phyloP scores from a whole-genome alignment of 2,329 filamentous ascomycete species.

The Tothia fuscella region DNA sequence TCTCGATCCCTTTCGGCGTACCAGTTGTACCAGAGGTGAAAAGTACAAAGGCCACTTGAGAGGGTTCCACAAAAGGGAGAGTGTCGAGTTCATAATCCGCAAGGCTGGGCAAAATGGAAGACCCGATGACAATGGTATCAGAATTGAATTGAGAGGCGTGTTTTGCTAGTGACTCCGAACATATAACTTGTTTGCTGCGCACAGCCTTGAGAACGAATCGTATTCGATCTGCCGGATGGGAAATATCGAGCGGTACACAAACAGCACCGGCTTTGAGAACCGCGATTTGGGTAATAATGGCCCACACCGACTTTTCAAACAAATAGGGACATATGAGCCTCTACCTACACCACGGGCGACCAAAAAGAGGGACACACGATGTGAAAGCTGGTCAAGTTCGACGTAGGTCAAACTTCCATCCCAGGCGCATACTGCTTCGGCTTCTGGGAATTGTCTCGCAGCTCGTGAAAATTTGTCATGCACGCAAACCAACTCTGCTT shows the following conservation, averaged over 20 bases:
- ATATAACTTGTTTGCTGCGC: too few relatives aligned
- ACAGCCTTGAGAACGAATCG: constrained; percentile 60
- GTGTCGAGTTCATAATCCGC: too few relatives aligned
- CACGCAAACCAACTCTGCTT: background rate
- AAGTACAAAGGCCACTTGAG: background rate
- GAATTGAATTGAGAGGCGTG: too few relatives aligned
- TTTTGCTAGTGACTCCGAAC: too few relatives aligned
- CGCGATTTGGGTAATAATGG: constrained; percentile 69
- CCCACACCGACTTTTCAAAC: constrained; percentile 79
- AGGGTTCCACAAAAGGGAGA: too few relatives aligned
- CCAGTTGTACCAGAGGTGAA: constrained; percentile 90
- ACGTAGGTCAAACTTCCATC: constrained; percentile 42
- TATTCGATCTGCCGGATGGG: constrained; percentile 61
- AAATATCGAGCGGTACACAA: constrained; percentile 68
- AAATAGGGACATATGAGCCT: constrained; percentile 58
- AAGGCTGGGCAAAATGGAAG: too few relatives aligned
- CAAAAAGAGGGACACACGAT: constrained; percentile 55
- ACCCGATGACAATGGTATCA: too few relatives aligned
- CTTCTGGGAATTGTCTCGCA: background rate
- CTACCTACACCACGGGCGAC: constrained; percentile 47
- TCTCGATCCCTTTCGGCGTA: constrained; percentile 71
- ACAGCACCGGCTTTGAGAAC: constrained; percentile 72
- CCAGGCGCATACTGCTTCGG: constrained; percentile 14
- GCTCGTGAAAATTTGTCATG: background rate
- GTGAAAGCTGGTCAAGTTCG: constrained; percentile 46